These are phyloP conservation scores for Tylopilus rubrobrunneus DNA, from an alignment of 768 basidiomycete genomes.

Conservation along the genomic window DNA sequence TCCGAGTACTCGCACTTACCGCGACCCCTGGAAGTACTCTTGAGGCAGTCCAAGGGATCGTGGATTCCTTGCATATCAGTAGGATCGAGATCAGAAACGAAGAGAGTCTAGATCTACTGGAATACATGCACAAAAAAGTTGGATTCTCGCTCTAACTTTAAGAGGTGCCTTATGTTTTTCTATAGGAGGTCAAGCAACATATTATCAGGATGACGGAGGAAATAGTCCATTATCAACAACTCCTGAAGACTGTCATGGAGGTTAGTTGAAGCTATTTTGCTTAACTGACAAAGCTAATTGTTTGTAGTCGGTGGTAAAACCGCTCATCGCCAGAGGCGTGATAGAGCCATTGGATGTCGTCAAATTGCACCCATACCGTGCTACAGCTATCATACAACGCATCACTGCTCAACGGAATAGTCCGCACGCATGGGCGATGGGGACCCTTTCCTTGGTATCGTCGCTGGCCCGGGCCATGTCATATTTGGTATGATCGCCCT, in stretches of 20 bases:
- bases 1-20: constrained; percentile 88
- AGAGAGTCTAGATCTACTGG: constrained; percentile 77
- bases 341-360: constrained; percentile 55
- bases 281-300: too few species aligned
- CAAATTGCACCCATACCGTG: constrained; percentile 61
- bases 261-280: constrained; percentile 42
- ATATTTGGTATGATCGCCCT: constrained; percentile 61
- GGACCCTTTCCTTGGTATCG: constrained; percentile 48
- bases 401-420: constrained; percentile 35
- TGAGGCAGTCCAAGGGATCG: constrained; percentile 80
- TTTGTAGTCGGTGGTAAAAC: constrained; percentile 33
- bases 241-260: constrained; percentile 70
- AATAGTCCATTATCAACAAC: constrained; percentile 60
- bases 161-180: neutral
- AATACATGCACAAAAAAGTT: constrained; percentile 88
- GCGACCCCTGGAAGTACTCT: constrained; percentile 89
- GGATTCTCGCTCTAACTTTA: constrained; percentile 7
- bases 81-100: constrained; percentile 94
- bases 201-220: constrained; percentile 70
- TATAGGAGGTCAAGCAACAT: constrained; percentile 71
- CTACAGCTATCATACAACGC: constrained; percentile 40
- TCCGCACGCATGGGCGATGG: constrained; percentile 45
- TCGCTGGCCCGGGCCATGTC: constrained; percentile 79
- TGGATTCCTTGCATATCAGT: constrained; percentile 91
- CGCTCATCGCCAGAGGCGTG: constrained; percentile 35